Evolutionary conservation across 2,329 filamentous ascomycete species (phyloP).

Genomic region (Fonsecaea multimorphosa): DNA sequence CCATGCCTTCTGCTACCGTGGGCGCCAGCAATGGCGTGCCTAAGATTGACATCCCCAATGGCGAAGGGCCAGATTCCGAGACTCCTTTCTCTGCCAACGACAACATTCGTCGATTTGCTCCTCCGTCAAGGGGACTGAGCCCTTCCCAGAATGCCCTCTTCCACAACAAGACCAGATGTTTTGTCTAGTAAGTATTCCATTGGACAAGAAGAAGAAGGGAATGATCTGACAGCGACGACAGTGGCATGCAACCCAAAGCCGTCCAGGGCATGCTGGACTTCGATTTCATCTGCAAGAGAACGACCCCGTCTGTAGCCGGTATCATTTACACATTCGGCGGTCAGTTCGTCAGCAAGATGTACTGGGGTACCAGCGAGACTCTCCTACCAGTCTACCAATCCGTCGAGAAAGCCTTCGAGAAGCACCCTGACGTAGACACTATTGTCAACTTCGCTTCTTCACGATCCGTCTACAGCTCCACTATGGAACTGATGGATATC

Average conservation of each 20-base stretch:
- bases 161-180: conserved; percentile 99
- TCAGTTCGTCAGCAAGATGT: conserved; percentile 99
- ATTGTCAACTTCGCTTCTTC: conserved; percentile 99
- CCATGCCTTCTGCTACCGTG: conserved; percentile 59
- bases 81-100: conserved; percentile 78
- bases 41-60: conserved; percentile 59
- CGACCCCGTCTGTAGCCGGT: conserved; percentile 92
- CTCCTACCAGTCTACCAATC: conserved; percentile 97
- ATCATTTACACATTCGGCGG: conserved; percentile 99
- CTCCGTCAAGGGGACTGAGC: conserved; percentile 89
- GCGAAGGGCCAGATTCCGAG: conserved; percentile 37
- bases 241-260: conserved; percentile 92
- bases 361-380: conserved; percentile 99
- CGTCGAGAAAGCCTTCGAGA: conserved; percentile 87
- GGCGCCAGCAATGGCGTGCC: conserved; percentile 55
- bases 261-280: conserved; percentile 97
- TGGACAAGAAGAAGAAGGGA: not conserved
- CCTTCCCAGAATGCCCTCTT: conserved; percentile 91
- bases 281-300: conserved; percentile 99
- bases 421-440: conserved; percentile 96
- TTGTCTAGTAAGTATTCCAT: conserved; percentile 88
- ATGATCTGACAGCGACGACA: conserved; percentile 46
- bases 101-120: conserved; percentile 96
- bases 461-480: conserved; percentile 97
- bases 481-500: conserved; percentile 96